A percentile compares a stretch with the other conserved stretches of the same genome.
These are phyloP conservation scores for Skeletonema marinoi DNA, from an alignment of 108 stramenopile genomes.

Conservation along the genomic window DNA sequence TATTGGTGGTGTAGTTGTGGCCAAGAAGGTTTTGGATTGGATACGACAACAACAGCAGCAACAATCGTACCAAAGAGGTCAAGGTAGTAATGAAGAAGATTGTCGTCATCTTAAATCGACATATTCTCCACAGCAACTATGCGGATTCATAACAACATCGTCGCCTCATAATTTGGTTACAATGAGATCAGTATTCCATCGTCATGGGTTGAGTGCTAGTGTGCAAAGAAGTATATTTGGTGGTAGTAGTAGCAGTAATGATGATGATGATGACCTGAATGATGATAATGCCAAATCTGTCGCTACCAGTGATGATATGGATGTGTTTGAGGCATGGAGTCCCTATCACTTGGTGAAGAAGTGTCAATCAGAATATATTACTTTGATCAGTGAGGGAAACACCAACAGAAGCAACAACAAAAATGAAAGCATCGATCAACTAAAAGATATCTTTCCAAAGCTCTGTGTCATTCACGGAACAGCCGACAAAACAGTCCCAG, in stretches of 20 bases:
- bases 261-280: neutral
- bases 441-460: conserved; percentile 49
- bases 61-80: neutral
- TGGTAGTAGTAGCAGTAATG: neutral
- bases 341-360: conserved; percentile 44
- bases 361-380: conserved; percentile 21
- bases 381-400: neutral
- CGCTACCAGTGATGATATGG: neutral
- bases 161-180: conserved; percentile 52
- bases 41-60: conserved; percentile 1
- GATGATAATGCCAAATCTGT: neutral
- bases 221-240: conserved; percentile 53
- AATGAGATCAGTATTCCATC: conserved; percentile 49
- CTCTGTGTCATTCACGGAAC: conserved; percentile 57
- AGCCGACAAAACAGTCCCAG: conserved; percentile 58
- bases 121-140: conserved; percentile 24
- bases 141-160: conserved; percentile 57
- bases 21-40: conserved; percentile 43
- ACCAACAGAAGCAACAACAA: neutral
- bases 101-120: conserved; percentile 16
- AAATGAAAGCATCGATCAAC: neutral
- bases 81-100: neutral
- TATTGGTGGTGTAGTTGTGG: conserved; percentile 43
- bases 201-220: conserved; percentile 47
- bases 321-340: conserved; percentile 36